Percentiles rank a stretch among this genome's conserved stretches.
phyloP scores from a whole-genome alignment of 371 early-diverging fungal species.

The Saksenaea oblongispora region DNA sequence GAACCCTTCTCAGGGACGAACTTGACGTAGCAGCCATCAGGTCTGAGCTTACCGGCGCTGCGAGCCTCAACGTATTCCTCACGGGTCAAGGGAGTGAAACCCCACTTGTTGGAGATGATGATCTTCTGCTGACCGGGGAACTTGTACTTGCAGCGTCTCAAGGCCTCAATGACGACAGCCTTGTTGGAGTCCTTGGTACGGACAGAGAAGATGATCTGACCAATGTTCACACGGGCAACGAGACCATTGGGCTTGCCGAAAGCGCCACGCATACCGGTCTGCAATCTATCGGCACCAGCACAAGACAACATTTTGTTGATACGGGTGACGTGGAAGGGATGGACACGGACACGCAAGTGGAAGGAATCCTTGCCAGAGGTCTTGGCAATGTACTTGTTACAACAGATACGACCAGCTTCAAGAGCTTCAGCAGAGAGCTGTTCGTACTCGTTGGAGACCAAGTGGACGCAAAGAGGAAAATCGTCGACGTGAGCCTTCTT shows the following conservation, averaged over 20 bases:
- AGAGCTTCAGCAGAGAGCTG: constrained; percentile 99
- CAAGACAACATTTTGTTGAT: constrained; percentile 99
- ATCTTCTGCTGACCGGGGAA: constrained; percentile 99
- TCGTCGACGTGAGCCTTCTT: constrained; percentile 99
- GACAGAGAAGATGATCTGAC: constrained; percentile 98
- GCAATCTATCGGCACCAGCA: constrained; percentile 99
- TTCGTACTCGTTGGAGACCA: constrained; percentile 98
- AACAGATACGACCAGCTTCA: constrained; percentile 99
- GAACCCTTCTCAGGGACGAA: constrained; percentile 91
- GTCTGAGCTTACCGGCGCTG: constrained; percentile 80
- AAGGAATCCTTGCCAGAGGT: constrained; percentile 99
- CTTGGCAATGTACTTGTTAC: constrained; percentile 99
- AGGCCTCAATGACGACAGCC: constrained; percentile 96
- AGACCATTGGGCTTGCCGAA: constrained; percentile 99
- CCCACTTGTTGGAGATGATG: constrained; percentile 99
- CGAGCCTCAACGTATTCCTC: constrained; percentile 90
- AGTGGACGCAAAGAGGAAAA: constrained; percentile 97
- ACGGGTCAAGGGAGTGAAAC: constrained; percentile 98
- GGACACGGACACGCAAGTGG: constrained; percentile 99
- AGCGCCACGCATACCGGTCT: constrained; percentile 99
- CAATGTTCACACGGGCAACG: constrained; percentile 99
- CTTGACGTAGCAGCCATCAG: constrained; percentile 98
- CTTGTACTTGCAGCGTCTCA: constrained; percentile 98
- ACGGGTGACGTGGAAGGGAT: constrained; percentile 99
- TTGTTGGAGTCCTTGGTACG: constrained; percentile 98